Evolutionary conservation across 306 rosid species (phyloP).

Genomic region (Pterocarpus macrocarpus): DNA sequence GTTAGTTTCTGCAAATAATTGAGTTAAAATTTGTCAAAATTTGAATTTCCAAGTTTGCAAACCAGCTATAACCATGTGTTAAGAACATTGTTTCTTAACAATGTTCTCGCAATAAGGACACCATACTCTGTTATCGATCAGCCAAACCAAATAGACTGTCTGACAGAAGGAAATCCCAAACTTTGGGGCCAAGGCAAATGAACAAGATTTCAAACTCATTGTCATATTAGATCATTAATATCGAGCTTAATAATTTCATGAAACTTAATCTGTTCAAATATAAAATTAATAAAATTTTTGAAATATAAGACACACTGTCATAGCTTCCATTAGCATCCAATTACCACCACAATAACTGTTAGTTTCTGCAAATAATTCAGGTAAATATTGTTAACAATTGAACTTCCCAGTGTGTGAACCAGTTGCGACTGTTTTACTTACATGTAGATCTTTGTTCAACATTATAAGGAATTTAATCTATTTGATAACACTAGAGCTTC

Average conservation of each 20-base stretch:
- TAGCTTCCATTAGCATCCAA: neutral
- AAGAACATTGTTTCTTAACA: neutral
- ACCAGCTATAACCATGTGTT: neutral
- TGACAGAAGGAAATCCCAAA: neutral
- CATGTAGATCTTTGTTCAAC: neutral
- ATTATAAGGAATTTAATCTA: neutral
- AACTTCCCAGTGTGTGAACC: neutral
- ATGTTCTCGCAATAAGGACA: constrained; percentile 11
- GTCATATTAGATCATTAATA: neutral
- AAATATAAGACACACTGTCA: neutral
- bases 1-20: constrained; percentile 4
- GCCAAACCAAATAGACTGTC: constrained; percentile 10
- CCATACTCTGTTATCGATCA: constrained; percentile 17
- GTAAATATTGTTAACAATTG: constrained; percentile 12
- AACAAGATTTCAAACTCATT: constrained; percentile 21
- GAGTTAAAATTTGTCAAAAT: constrained; percentile 4
- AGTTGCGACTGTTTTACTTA: neutral
- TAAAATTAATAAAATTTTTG: neutral
- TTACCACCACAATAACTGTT: neutral
- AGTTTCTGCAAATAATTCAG: constrained; percentile 7
- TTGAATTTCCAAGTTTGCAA: constrained; percentile 2
- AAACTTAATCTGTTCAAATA: constrained; percentile 30
- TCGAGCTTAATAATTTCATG: neutral
- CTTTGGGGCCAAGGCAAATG: neutral
- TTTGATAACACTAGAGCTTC: neutral